These are phyloP conservation scores for Phaffomyces opuntiae DNA, from an alignment of 805 yeast genomes.

Conservation along the genomic window DNA sequence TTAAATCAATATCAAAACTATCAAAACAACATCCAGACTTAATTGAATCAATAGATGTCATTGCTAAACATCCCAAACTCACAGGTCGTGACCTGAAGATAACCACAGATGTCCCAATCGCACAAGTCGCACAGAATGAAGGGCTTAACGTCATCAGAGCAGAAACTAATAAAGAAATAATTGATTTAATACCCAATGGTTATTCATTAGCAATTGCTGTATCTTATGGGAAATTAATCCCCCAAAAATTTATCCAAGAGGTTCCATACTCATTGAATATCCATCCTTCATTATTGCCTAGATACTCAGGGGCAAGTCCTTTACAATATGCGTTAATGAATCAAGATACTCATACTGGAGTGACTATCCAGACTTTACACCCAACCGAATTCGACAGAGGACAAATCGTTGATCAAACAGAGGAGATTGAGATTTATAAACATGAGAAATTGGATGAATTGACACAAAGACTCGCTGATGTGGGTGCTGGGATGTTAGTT, in stretches of 20 bases:
- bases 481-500: constrained; percentile 56
- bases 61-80: constrained; percentile 56
- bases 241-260: constrained; percentile 42
- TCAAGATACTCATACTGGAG: constrained; percentile 63
- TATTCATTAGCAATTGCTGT: constrained; percentile 82
- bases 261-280: constrained; percentile 69
- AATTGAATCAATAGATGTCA: constrained; percentile 43
- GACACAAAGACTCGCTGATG: constrained; percentile 42
- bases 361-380: constrained; percentile 83
- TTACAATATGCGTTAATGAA: constrained; percentile 71
- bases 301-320: constrained; percentile 84
- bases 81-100: constrained; percentile 50
- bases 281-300: constrained; percentile 87
- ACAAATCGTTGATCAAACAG: constrained; percentile 52
- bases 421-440: constrained; percentile 31
- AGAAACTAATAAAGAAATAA: constrained; percentile 38
- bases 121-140: constrained; percentile 28
- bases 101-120: constrained; percentile 48
- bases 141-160: constrained; percentile 40
- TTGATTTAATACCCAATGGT: constrained; percentile 18
- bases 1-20: constrained; percentile 31
- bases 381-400: constrained; percentile 86
- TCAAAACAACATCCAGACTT: constrained; percentile 12
- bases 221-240: constrained; percentile 81
- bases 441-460: constrained; percentile 41